These are phyloP conservation scores for Moricandia moricandioides DNA, from an alignment of 345 rosid species.

Conservation along the genomic window DNA sequence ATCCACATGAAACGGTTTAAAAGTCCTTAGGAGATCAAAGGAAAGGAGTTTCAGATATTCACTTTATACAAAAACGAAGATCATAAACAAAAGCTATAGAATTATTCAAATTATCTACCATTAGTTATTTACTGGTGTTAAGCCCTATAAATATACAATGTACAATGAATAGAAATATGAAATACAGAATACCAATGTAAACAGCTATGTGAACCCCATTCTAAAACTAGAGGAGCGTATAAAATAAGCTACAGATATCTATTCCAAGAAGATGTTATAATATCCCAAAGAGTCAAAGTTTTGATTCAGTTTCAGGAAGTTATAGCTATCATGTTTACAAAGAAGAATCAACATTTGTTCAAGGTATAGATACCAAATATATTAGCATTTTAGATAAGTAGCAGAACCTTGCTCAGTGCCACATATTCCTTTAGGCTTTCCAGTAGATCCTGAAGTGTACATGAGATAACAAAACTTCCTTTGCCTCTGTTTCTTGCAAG, in stretches of 20 bases:
- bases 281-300: background rate
- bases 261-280: background rate
- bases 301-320: too few relatives aligned
- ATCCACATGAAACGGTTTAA: constrained; percentile 88
- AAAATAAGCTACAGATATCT: too few relatives aligned
- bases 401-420: constrained; percentile 81
- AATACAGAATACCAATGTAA: background rate
- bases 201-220: background rate
- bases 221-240: too few relatives aligned
- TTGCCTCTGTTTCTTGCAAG: constrained; percentile 48
- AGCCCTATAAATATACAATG: background rate
- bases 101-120: background rate
- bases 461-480: constrained; percentile 75
- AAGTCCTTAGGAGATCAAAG: constrained; percentile 55
- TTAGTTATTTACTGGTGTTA: background rate
- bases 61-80: constrained; percentile 12
- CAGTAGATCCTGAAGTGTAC: constrained; percentile 95
- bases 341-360: too few relatives aligned
- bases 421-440: constrained; percentile 86
- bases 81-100: constrained; percentile 10
- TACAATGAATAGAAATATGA: background rate
- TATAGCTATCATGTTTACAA: too few relatives aligned
- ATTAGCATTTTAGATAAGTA: too few relatives aligned
- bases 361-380: too few relatives aligned
- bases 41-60: constrained; percentile 5